A percentile compares a stretch with the other conserved stretches of the same genome.
Evolutionary conservation across 805 yeast genomes (phyloP).

Genomic region (Priceomyces haplophilus): DNA sequence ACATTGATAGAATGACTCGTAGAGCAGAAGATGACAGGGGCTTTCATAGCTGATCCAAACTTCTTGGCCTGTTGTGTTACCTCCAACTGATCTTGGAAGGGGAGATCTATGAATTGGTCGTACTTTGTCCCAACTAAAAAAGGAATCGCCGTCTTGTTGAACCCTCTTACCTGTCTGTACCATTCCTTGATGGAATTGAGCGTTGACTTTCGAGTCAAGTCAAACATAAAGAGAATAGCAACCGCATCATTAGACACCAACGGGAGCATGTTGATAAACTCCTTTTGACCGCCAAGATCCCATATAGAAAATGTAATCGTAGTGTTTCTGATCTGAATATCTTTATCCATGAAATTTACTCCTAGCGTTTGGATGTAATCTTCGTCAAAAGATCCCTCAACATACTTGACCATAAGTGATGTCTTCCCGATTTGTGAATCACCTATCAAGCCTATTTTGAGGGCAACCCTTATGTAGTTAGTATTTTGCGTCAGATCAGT

Average conservation of each 20-base stretch:
- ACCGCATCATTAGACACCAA: slow-evolving; percentile 89
- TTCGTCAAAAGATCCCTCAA: slow-evolving; percentile 90
- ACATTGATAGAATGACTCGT: slow-evolving; percentile 90
- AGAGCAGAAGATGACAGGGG: slow-evolving; percentile 82
- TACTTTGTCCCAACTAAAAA: slow-evolving; percentile 90
- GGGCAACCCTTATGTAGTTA: slow-evolving; percentile 44
- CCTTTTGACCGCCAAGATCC: slow-evolving; percentile 96
- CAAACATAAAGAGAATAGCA: slow-evolving; percentile 84
- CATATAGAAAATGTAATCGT: slow-evolving; percentile 88
- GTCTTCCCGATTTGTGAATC: slow-evolving; percentile 97
- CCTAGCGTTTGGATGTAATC: slow-evolving; percentile 93
- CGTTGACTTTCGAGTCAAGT: slow-evolving; percentile 81
- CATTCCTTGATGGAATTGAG: slow-evolving; percentile 88
- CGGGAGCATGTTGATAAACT: slow-evolving; percentile 93
- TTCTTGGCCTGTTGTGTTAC: slow-evolving; percentile 78
- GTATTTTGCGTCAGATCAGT: not conserved
- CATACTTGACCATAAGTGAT: slow-evolving; percentile 93
- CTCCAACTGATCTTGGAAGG: slow-evolving; percentile 77
- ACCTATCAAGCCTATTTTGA: slow-evolving; percentile 90
- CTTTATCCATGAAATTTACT: slow-evolving; percentile 91
- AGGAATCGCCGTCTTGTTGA: slow-evolving; percentile 88
- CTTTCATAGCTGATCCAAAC: slow-evolving; percentile 86
- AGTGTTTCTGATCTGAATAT: slow-evolving; percentile 78
- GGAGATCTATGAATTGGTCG: slow-evolving; percentile 77
- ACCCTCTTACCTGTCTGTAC: slow-evolving; percentile 89